These are phyloP conservation scores for Neodidymelliopsis sp. DNA, from an alignment of 2,329 filamentous ascomycete genomes.

Conservation along the genomic window DNA sequence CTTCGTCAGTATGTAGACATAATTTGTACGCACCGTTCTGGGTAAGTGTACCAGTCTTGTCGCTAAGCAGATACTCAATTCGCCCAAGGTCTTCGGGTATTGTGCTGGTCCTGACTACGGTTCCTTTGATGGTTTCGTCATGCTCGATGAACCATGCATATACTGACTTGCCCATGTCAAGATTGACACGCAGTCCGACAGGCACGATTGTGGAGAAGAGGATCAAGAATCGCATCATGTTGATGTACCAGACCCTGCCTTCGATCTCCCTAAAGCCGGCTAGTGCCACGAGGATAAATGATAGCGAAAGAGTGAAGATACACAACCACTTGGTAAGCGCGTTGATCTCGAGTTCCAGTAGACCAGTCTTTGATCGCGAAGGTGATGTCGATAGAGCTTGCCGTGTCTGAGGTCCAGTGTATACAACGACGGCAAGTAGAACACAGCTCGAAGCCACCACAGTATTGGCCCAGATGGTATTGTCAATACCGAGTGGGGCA, in stretches of 20 bases:
- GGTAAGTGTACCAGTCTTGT: slow-evolving; percentile 97
- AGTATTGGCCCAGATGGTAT: slow-evolving; percentile 98
- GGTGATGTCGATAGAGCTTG: slow-evolving; percentile 92
- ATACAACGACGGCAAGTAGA: slow-evolving; percentile 88
- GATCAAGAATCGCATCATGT: slow-evolving; percentile 97
- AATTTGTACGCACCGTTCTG: slow-evolving; percentile 70
- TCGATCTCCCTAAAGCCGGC: slow-evolving; percentile 77
- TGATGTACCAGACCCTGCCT: slow-evolving; percentile 85
- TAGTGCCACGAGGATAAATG: slow-evolving; percentile 85
- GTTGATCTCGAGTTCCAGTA: slow-evolving; percentile 96
- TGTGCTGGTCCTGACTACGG: slow-evolving; percentile 93
- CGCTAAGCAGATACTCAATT: slow-evolving; percentile 94
- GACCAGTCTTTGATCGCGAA: slow-evolving; percentile 90
- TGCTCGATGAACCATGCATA: slow-evolving; percentile 96
- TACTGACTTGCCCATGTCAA: slow-evolving; percentile 96
- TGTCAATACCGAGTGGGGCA: slow-evolving; percentile 86
- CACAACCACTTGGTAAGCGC: slow-evolving; percentile 96
- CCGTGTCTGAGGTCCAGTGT: slow-evolving; percentile 92
- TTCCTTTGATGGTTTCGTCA: slow-evolving; percentile 87
- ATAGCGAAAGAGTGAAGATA: slow-evolving; percentile 83
- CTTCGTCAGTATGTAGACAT: background rate
- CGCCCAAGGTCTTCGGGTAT: slow-evolving; percentile 96
- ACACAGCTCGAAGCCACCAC: slow-evolving; percentile 92
- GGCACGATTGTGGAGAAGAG: slow-evolving; percentile 99
- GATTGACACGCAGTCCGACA: slow-evolving; percentile 93